A percentile compares a stretch with the other conserved stretches of the same genome.
Conservation (phyloP, 352 stramenopile species). For the Pythium brachiatum region DNA sequence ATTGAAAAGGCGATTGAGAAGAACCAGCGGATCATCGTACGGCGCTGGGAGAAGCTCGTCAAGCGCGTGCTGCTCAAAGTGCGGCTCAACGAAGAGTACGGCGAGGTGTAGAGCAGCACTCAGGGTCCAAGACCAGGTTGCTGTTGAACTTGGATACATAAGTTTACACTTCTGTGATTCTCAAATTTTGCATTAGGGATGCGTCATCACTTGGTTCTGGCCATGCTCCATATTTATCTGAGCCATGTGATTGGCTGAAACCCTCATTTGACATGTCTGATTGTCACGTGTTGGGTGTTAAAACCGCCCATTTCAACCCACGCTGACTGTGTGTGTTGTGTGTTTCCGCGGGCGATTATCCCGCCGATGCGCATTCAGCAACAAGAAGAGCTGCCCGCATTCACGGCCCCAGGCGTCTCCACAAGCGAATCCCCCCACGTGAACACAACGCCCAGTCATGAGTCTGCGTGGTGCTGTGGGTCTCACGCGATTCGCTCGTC, state of each 20-base stretch:
- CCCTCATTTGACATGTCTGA: no score
- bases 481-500: not conserved
- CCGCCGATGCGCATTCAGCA: not conserved
- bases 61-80: slow-evolving; percentile 65
- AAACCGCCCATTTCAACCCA: no score
- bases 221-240: no score
- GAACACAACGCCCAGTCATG: not conserved
- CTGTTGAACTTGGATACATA: no score
- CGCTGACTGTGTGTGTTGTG: not conserved
- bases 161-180: no score
- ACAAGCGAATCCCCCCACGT: not conserved
- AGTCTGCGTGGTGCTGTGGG: not conserved
- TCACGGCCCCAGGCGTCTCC: not conserved
- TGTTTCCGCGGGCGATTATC: not conserved
- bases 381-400: not conserved
- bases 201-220: no score
- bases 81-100: slow-evolving; percentile 79
- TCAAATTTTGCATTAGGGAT: no score
- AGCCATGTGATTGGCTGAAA: no score
- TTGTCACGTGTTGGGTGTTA: no score
- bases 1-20: slow-evolving; percentile 75
- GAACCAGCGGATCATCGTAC: slow-evolving; percentile 52
- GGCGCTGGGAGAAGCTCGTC: slow-evolving; percentile 65
- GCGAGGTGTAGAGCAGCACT: no score
- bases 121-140: no score